phyloP scores from a whole-genome alignment of 139 green algal species.

The Volvox africanus region DNA sequence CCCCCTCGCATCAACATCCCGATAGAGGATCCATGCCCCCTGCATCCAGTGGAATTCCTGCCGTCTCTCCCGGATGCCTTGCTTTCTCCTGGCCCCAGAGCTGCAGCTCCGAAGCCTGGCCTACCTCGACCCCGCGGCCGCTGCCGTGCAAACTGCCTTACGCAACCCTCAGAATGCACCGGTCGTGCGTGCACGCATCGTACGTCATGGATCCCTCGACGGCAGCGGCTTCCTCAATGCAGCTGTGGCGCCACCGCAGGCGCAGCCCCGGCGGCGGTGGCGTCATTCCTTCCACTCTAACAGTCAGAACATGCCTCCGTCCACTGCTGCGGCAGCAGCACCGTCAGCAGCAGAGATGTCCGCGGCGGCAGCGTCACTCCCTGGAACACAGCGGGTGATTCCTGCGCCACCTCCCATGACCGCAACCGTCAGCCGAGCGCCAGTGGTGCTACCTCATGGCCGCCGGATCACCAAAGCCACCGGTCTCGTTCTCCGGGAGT shows the following conservation, averaged over 20 bases:
- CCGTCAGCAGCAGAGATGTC: background rate
- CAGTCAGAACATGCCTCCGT: conserved; percentile 28
- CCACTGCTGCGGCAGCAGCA: background rate
- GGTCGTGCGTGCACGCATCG: background rate
- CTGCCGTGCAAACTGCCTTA: background rate
- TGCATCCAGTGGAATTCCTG: too few species aligned
- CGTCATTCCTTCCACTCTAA: background rate
- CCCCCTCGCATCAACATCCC: too few species aligned
- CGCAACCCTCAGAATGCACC: background rate
- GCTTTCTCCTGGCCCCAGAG: background rate
- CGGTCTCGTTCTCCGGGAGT: conserved; percentile 39
- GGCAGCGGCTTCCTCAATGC: background rate
- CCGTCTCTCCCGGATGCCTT: background rate
- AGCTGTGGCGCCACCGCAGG: background rate
- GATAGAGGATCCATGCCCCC: too few species aligned
- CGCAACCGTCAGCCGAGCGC: conserved; percentile 16
- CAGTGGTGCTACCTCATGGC: conserved; percentile 25
- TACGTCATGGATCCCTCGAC: conserved; percentile 8
- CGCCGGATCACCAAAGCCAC: conserved; percentile 14
- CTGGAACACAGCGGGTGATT: too few species aligned
- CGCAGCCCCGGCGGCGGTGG: background rate
- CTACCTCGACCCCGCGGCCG: conserved; percentile 33
- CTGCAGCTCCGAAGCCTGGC: conserved; percentile 32
- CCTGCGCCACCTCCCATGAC: background rate
- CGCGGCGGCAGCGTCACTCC: background rate